These are phyloP conservation scores for Micractinium sp. DNA, from an alignment of 139 green algal genomes.

Conservation along the genomic window DNA sequence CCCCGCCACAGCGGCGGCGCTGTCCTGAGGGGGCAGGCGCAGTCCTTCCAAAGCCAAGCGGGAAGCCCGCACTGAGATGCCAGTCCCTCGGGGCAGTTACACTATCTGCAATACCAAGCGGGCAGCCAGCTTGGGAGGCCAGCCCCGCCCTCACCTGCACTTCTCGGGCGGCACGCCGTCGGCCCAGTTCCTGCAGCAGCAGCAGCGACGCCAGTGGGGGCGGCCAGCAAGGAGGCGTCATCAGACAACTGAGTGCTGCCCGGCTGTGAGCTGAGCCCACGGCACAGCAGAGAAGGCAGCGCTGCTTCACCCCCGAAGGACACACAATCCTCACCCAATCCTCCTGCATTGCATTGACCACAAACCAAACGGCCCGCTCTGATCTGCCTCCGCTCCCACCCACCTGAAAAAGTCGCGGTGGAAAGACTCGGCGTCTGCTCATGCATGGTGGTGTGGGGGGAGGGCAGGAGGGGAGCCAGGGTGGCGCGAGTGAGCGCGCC, in stretches of 20 bases:
- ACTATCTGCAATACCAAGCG: no score
- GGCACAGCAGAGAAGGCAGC: background rate
- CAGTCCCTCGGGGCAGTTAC: no score
- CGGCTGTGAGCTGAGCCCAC: background rate
- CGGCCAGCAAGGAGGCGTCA: background rate
- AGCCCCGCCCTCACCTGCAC: background rate
- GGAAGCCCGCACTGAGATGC: no score
- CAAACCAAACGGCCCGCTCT: no score
- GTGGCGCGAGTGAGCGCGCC: no score
- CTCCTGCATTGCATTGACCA: no score
- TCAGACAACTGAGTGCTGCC: no score
- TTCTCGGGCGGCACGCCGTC: conserved; percentile 27
- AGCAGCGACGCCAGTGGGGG: background rate
- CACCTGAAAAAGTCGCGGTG: conserved; percentile 33
- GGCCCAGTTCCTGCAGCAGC: conserved; percentile 13
- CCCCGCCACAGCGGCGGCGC: no score
- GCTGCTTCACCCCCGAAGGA: background rate
- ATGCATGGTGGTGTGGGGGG: background rate
- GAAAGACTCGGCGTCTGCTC: conserved; percentile 8
- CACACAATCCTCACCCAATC: background rate
- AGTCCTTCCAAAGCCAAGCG: no score
- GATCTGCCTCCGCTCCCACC: background rate
- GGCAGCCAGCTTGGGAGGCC: no score
- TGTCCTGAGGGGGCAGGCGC: no score
- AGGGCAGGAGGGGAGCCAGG: no score